Conservation (phyloP, 1,284 basidiomycete species). For the Neonothopanus nambi region DNA sequence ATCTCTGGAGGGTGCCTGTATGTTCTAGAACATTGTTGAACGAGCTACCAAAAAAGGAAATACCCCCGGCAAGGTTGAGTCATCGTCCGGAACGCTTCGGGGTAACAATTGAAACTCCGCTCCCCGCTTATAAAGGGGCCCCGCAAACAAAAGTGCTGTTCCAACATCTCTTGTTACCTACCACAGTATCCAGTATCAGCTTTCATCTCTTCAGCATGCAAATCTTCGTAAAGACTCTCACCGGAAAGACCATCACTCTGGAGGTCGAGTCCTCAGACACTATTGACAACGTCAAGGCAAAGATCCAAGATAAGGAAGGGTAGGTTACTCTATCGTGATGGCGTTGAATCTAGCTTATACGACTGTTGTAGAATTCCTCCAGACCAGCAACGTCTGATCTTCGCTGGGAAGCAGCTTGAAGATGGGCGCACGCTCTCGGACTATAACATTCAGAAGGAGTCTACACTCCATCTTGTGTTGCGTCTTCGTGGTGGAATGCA, state of each 20-base stretch:
- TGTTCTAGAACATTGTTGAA: too few species aligned
- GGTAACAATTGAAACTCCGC: too few species aligned
- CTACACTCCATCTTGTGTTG: slow-evolving; percentile 62
- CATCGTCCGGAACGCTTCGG: not conserved
- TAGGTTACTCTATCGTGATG: slow-evolving; percentile 32
- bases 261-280: slow-evolving; percentile 87
- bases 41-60: too few species aligned
- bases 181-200: not conserved
- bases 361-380: slow-evolving; percentile 36
- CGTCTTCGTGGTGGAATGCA: slow-evolving; percentile 89
- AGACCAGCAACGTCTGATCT: slow-evolving; percentile 40
- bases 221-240: slow-evolving; percentile 86
- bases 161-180: not conserved
- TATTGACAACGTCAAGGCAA: slow-evolving; percentile 70
- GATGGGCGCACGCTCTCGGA: slow-evolving; percentile 79
- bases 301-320: slow-evolving; percentile 41
- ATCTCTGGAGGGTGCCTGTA: too few species aligned
- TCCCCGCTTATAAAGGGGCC: too few species aligned
- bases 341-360: slow-evolving; percentile 21
- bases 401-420: slow-evolving; percentile 78
- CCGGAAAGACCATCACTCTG: slow-evolving; percentile 89
- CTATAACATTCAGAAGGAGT: slow-evolving; percentile 80
- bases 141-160: slow-evolving; percentile 26
- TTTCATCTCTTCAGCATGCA: slow-evolving; percentile 58
- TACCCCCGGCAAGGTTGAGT: slow-evolving; percentile 67